phyloP scores from a whole-genome alignment of 352 stramenopile genomes.

The Phytophthora cryptogea region DNA sequence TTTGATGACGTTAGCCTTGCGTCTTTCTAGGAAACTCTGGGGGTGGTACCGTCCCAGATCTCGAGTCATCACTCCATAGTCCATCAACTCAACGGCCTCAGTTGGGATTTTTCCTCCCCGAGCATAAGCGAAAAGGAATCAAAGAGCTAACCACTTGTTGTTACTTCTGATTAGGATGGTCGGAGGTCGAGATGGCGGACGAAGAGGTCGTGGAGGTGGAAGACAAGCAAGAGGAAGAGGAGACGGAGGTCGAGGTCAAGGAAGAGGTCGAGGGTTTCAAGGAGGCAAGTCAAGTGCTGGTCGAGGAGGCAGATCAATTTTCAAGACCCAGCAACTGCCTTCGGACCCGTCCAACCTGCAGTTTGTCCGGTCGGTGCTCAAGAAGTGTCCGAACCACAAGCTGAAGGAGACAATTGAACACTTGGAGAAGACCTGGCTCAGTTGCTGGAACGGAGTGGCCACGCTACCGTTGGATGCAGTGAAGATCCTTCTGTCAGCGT shows the following conservation, averaged over 20 bases:
- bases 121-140: slow-evolving; percentile 6
- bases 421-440: slow-evolving; percentile 44
- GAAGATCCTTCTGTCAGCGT: slow-evolving; percentile 43
- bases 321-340: slow-evolving; percentile 1
- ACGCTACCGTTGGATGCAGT: slow-evolving; percentile 45
- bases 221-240: slow-evolving; percentile 9
- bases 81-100: not conserved
- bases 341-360: slow-evolving; percentile 38
- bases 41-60: not conserved
- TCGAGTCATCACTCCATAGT: too few species aligned
- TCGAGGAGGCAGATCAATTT: not conserved
- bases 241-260: not conserved
- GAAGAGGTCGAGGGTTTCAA: slow-evolving; percentile 1
- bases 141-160: not conserved
- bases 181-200: slow-evolving; percentile 15
- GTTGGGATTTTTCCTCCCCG: slow-evolving; percentile 15
- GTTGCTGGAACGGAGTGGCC: slow-evolving; percentile 47
- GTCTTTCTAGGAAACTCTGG: not conserved
- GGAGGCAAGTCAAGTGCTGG: not conserved
- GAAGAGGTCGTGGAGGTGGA: slow-evolving; percentile 10
- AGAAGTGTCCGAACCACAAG: slow-evolving; percentile 44
- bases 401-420: slow-evolving; percentile 42
- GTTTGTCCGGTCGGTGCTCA: slow-evolving; percentile 52
- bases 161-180: slow-evolving; percentile 6
- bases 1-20: not conserved